A percentile compares a stretch with the other conserved stretches of the same genome.
Evolutionary conservation across 176 grass and related monocot genomes (phyloP).

Genomic region (Lolium multiflorum): DNA sequence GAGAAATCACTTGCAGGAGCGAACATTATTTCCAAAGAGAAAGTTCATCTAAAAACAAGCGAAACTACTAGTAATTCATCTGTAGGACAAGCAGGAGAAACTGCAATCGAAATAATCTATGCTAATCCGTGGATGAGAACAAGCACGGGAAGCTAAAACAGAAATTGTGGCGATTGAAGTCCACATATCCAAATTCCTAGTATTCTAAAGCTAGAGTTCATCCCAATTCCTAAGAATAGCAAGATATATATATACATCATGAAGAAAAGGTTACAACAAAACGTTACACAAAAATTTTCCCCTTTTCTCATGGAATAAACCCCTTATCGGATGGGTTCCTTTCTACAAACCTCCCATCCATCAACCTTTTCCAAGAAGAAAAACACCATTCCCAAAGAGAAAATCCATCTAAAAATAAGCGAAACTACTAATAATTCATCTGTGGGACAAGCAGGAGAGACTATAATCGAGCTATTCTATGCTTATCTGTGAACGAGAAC

Average conservation of each 20-base stretch:
- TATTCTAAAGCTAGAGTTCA: constrained; percentile 21
- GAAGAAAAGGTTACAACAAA: neutral
- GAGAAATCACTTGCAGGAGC: neutral
- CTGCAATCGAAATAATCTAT: too few relatives aligned
- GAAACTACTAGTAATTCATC: neutral
- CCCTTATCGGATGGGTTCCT: neutral
- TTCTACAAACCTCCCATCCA: neutral
- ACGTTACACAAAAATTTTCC: constrained; percentile 15
- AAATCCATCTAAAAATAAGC: neutral
- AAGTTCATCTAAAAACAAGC: neutral
- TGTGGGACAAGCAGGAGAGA: neutral
- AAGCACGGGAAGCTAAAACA: too few relatives aligned
- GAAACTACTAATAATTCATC: neutral
- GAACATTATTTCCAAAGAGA: too few relatives aligned
- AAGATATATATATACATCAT: neutral
- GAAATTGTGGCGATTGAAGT: too few relatives aligned
- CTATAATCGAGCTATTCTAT: neutral
- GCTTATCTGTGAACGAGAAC: neutral
- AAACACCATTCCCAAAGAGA: neutral
- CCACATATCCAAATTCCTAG: neutral
- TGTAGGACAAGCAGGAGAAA: neutral
- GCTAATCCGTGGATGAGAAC: too few relatives aligned
- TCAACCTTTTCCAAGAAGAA: neutral
- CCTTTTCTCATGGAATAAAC: neutral
- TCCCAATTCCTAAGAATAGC: neutral